These are phyloP conservation scores for Flaveria sonorensis DNA, from an alignment of 129 eudicot genomes.

Conservation along the genomic window DNA sequence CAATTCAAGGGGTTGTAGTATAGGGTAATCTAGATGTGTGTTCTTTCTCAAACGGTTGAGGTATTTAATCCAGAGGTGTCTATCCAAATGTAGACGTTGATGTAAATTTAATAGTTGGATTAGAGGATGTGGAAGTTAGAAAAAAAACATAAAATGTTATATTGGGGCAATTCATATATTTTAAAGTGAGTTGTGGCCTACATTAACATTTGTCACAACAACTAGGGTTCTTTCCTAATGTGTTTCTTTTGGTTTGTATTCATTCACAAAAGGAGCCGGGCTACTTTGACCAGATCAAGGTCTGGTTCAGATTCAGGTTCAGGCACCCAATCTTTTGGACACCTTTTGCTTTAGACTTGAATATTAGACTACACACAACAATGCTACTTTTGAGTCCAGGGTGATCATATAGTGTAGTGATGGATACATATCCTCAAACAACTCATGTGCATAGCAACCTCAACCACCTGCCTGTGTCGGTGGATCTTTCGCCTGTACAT, in stretches of 20 bases:
- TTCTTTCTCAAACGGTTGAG: no score
- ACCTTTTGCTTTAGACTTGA: conserved; percentile 20
- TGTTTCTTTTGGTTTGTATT: background rate
- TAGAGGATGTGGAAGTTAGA: no score
- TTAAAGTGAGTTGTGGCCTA: conserved; percentile 27
- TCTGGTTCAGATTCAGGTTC: conserved; percentile 23
- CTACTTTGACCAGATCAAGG: conserved; percentile 24
- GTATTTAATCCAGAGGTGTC: no score
- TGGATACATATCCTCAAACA: conserved; percentile 7
- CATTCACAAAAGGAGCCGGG: conserved; percentile 21
- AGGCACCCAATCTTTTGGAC: conserved; percentile 25
- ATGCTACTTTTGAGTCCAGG: background rate
- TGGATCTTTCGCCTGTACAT: background rate
- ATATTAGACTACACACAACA: background rate
- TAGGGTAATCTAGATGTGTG: no score
- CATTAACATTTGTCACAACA: conserved; percentile 17
- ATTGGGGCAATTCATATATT: background rate
- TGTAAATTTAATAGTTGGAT: no score
- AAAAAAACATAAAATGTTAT: no score
- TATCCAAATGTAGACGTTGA: no score
- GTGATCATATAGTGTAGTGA: background rate
- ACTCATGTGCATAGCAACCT: background rate
- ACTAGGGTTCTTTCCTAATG: background rate
- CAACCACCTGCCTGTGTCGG: conserved; percentile 1
- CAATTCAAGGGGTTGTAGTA: no score